phyloP scores from a whole-genome alignment of 257 asterid genomes.

The Rehmannia glutinosa region DNA sequence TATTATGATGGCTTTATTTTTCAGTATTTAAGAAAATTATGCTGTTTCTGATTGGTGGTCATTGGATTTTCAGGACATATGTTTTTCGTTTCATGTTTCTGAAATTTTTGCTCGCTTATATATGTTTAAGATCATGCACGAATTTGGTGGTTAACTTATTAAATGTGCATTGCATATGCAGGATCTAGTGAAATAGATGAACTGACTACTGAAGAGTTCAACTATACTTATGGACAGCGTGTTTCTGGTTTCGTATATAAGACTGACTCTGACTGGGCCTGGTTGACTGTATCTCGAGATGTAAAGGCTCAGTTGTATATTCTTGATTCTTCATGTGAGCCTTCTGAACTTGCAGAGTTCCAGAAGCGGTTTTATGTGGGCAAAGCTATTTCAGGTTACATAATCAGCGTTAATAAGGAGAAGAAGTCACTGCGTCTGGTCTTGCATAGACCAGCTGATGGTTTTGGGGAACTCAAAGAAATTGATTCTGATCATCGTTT shows the following conservation, averaged over 20 bases:
- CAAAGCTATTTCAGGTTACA: conserved; percentile 55
- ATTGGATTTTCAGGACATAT: background rate
- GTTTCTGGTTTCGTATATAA: conserved; percentile 83
- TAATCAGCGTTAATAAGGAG: conserved; percentile 54
- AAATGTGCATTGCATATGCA: conserved; percentile 31
- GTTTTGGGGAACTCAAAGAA: conserved; percentile 20
- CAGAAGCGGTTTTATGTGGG: conserved; percentile 71
- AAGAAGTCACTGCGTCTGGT: conserved; percentile 70
- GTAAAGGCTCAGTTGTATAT: conserved; percentile 68
- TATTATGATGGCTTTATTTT: background rate
- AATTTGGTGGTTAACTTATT: conserved; percentile 4
- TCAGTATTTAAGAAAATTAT: too few species aligned
- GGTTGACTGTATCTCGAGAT: conserved; percentile 72
- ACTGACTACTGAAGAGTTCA: conserved; percentile 35
- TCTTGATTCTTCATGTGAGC: conserved; percentile 80
- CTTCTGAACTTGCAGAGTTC: conserved; percentile 65
- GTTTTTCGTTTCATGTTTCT: background rate
- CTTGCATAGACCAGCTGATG: conserved; percentile 33
- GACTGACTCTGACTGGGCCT: conserved; percentile 77
- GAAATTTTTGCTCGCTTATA: background rate
- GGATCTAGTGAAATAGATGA: conserved; percentile 43
- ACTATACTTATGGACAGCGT: conserved; percentile 53
- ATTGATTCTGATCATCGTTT: conserved; percentile 24
- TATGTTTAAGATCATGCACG: background rate
- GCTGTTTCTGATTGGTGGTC: background rate